phyloP scores from a whole-genome alignment of 2,329 filamentous ascomycete species.

The Xylaria sp. region DNA sequence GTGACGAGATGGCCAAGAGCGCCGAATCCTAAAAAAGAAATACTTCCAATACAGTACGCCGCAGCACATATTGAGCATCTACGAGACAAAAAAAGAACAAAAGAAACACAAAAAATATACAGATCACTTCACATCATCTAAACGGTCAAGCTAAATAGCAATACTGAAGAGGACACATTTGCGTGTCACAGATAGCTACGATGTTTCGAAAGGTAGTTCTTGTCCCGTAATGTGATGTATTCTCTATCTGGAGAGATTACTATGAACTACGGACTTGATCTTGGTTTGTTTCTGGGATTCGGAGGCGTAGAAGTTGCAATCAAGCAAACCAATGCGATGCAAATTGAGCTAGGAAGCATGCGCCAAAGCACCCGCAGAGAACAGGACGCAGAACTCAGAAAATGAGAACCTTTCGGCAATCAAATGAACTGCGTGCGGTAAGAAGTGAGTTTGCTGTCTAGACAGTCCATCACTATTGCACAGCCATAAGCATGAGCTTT shows the following conservation, averaged over 20 bases:
- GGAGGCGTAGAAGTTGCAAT: constrained; percentile 23
- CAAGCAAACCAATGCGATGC: constrained; percentile 13
- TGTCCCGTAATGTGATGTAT: constrained; percentile 34
- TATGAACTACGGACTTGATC: constrained; percentile 22
- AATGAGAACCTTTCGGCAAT: constrained; percentile 38
- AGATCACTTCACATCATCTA: background rate
- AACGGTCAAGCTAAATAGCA: background rate
- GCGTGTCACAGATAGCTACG: background rate
- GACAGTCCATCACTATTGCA: constrained; percentile 29
- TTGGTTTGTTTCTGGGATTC: constrained; percentile 9
- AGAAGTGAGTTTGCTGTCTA: constrained; percentile 32
- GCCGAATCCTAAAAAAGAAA: constrained; percentile 4
- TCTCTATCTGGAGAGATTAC: constrained; percentile 37
- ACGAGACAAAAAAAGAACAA: background rate
- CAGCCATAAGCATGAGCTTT: constrained; percentile 10
- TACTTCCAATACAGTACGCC: background rate
- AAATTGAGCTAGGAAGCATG: constrained; percentile 6
- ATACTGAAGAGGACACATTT: background rate
- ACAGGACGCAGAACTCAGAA: constrained; percentile 26
- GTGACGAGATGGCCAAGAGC: constrained; percentile 46
- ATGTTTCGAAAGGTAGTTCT: background rate
- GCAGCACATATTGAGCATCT: background rate
- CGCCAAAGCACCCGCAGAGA: constrained; percentile 29
- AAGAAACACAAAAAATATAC: background rate
- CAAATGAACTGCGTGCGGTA: constrained; percentile 34